Conservation (phyloP, 352 stramenopile species). For the Phytophthora cactorum region DNA sequence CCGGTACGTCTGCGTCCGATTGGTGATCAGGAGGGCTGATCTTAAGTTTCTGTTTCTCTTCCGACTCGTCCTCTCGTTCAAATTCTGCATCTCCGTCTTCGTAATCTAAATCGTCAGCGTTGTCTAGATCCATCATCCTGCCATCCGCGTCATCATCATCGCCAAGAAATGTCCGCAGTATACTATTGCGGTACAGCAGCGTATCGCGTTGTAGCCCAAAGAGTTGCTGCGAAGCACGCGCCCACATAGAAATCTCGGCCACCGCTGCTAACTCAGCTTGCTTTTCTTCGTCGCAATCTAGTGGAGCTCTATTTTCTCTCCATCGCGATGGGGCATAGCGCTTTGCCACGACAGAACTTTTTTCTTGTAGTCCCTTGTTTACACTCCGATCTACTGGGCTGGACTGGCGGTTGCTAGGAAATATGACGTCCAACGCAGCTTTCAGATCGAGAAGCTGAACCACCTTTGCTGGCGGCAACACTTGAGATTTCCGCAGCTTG, state of each 20-base stretch:
- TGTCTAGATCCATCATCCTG: constrained; percentile 4
- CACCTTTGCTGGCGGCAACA: constrained; percentile 42
- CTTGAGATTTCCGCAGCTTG: constrained; percentile 51
- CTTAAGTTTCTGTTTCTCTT: constrained; percentile 9
- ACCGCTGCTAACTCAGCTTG: constrained; percentile 16
- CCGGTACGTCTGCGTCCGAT: constrained; percentile 22
- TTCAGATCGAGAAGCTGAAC: constrained; percentile 32
- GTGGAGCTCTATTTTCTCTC: constrained; percentile 2
- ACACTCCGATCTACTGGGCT: neutral
- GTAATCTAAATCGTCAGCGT: constrained; percentile 11
- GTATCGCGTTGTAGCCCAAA: constrained; percentile 32
- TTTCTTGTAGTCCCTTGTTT: neutral
- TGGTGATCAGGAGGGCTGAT: neutral
- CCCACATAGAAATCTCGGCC: constrained; percentile 44
- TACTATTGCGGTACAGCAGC: constrained; percentile 41
- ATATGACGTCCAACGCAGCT: constrained; percentile 33
- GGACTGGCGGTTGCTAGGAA: constrained; percentile 27
- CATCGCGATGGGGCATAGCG: constrained; percentile 24
- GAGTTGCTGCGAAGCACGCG: constrained; percentile 40
- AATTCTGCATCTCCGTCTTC: constrained; percentile 6
- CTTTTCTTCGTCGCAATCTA: constrained; percentile 22
- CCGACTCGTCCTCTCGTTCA: constrained; percentile 13
- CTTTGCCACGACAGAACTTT: constrained; percentile 15
- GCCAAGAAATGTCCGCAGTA: constrained; percentile 30
- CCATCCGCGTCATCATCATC: constrained; percentile 11